Base-by-base conservation (phyloP, 805 yeast genomes). In the Candida takata region DNA sequence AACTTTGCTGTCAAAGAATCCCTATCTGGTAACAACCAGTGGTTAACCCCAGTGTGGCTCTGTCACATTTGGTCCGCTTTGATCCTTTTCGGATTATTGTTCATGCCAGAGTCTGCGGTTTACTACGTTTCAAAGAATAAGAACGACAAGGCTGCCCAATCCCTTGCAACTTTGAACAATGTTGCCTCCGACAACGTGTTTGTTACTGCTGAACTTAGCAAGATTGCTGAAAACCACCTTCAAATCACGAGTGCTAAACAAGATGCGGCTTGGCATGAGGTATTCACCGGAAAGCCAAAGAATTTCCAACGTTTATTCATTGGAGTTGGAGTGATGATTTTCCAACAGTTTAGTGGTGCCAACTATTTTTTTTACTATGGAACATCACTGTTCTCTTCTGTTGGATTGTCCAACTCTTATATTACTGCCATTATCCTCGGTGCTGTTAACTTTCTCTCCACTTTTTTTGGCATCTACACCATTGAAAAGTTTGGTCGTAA, bases 61-160 rank as follows among this genome's bases (percentile, higher is more conserved):
- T 58, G 65, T 36, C 65, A 62, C 33, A 58, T 56, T 5, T 69
- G 71, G 70, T 59, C 60, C 11, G 21, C 47, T 4, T 29, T 58
- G 15, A 44, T 51, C 37, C 14, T 44, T 5, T 61, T 51, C 64
- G 81, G 80, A 72, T 75, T 50, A 49, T 61, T 34, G 49, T 64
- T 67, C 44, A 75, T 77, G 70, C 85, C 86, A 24, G 87, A 79
- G 61, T 75, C 84, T 24, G 82, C 86, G 43, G 64, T 83, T 52
- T 79, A 55, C 61, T 75, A 70, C 55, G 37, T 49, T 12, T 62
- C 40, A 21, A 61, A 61, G 42, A 63, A 60, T 29, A 65, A 60
- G 37, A 43, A 65, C 24, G 79, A 73, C 24, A 74, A 72, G 38
- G 85, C 85, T 28, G 69, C 58, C 49, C 40, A 42, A 4, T 69